Evolutionary conservation across 441 rosid species (phyloP).

Genomic region (Eutrema salsugineum): DNA sequence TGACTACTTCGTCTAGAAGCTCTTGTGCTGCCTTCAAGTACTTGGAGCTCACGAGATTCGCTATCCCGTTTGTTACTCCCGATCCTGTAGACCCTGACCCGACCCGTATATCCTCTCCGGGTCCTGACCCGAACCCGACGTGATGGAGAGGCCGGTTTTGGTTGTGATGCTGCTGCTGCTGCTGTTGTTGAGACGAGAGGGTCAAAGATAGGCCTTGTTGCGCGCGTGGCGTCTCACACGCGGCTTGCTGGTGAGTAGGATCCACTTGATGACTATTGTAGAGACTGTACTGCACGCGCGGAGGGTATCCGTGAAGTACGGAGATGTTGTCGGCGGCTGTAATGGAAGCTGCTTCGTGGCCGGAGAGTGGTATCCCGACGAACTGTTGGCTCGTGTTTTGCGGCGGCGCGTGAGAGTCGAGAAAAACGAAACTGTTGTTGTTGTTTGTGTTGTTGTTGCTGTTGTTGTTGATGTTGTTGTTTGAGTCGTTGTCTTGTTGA

Average conservation of each 20-base stretch:
- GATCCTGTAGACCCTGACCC: slow-evolving; percentile 70
- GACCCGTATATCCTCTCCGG: slow-evolving; percentile 51
- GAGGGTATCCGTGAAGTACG: slow-evolving; percentile 65
- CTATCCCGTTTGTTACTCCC: slow-evolving; percentile 71
- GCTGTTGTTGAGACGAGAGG: slow-evolving; percentile 82
- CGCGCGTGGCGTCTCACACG: slow-evolving; percentile 75
- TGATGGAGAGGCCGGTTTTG: slow-evolving; percentile 23
- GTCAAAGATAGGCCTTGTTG: slow-evolving; percentile 81
- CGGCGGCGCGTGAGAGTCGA: slow-evolving; percentile 61
- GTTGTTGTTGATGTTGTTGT: slow-evolving; percentile 24
- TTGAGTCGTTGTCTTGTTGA: slow-evolving; percentile 32
- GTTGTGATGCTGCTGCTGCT: slow-evolving; percentile 48
- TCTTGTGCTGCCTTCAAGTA: slow-evolving; percentile 93
- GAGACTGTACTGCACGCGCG: slow-evolving; percentile 70
- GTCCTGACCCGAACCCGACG: slow-evolving; percentile 49
- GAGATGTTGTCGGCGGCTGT: slow-evolving; percentile 52
- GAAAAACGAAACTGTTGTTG: slow-evolving; percentile 57
- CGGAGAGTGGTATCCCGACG: slow-evolving; percentile 78
- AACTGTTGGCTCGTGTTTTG: slow-evolving; percentile 57
- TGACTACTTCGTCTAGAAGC: slow-evolving; percentile 91
- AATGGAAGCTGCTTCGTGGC: slow-evolving; percentile 32
- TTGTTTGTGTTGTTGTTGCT: slow-evolving; percentile 15
- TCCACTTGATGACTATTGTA: slow-evolving; percentile 63
- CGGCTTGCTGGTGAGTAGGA: slow-evolving; percentile 37
- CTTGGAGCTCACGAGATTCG: slow-evolving; percentile 81